Percentiles rank a stretch among this genome's conserved stretches.
These are phyloP conservation scores for Botrytis paeoniae DNA, from an alignment of 2,329 filamentous ascomycete genomes.

Conservation along the genomic window DNA sequence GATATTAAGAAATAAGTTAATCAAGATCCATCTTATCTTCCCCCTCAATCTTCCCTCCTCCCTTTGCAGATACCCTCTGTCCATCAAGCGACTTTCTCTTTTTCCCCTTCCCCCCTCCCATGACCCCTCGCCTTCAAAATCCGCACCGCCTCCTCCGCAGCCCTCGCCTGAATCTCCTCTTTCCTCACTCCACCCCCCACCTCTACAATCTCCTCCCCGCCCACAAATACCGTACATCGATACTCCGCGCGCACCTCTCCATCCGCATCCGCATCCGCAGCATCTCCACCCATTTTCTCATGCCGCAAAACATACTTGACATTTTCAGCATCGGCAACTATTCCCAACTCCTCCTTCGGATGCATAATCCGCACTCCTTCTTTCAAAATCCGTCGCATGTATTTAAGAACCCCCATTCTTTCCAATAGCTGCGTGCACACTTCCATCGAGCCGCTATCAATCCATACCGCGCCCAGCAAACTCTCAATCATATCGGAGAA, in stretches of 20 bases:
- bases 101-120: not conserved
- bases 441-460: slow-evolving; percentile 67
- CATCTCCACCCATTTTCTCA: not conserved
- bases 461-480: slow-evolving; percentile 76
- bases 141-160: slow-evolving; percentile 51
- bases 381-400: slow-evolving; percentile 45
- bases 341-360: slow-evolving; percentile 67
- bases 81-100: not conserved
- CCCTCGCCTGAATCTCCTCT: slow-evolving; percentile 54
- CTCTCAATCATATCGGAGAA: slow-evolving; percentile 82
- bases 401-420: slow-evolving; percentile 61
- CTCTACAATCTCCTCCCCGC: slow-evolving; percentile 45
- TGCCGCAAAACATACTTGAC: slow-evolving; percentile 52
- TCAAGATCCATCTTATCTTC: not conserved
- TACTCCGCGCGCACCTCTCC: slow-evolving; percentile 28
- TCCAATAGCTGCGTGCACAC: slow-evolving; percentile 60
- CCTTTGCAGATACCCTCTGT: not conserved
- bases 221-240: slow-evolving; percentile 50
- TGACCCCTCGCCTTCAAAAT: slow-evolving; percentile 28
- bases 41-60: not conserved
- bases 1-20: not conserved
- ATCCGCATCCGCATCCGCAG: slow-evolving; percentile 6
- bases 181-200: slow-evolving; percentile 46
- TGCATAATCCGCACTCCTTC: slow-evolving; percentile 57
- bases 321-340: slow-evolving; percentile 49